phyloP scores from a whole-genome alignment of 495 filamentous ascomycete species.

The Hapsidospora chrysogenum region DNA sequence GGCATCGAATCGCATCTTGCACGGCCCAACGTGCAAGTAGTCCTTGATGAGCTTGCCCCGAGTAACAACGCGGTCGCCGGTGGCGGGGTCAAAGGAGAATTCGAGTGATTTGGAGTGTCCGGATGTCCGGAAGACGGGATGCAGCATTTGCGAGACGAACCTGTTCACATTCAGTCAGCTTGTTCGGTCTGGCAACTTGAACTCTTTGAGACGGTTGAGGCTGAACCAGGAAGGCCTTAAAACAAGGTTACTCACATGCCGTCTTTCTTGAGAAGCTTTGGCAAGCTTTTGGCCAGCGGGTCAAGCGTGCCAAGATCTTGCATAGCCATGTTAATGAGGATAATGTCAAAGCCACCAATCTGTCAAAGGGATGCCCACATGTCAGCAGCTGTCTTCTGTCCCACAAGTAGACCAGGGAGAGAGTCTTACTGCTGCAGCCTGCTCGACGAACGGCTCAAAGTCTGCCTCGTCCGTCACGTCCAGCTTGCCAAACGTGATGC shows the following conservation, averaged over 20 bases:
- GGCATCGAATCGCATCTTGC: too few relatives aligned
- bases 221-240: too few relatives aligned
- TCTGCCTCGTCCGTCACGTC: conserved; percentile 18
- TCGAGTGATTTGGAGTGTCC: conserved; percentile 11
- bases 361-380: too few relatives aligned
- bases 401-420: too few relatives aligned
- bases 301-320: conserved; percentile 24
- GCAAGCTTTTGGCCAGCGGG: conserved; percentile 14
- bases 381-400: too few relatives aligned
- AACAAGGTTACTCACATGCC: conserved; percentile 2
- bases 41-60: conserved; percentile 13
- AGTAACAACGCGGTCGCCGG: conserved; percentile 10
- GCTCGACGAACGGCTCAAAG: conserved; percentile 8
- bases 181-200: not conserved
- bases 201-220: too few relatives aligned
- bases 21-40: conserved; percentile 19
- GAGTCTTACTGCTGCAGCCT: conserved; percentile 1
- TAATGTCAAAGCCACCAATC: conserved; percentile 13
- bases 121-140: conserved; percentile 27
- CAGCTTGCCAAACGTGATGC: conserved; percentile 10
- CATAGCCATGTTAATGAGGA: conserved; percentile 26
- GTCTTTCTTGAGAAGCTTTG: conserved; percentile 11
- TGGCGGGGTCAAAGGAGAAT: conserved; percentile 5
- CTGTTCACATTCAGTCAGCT: conserved; percentile 5
- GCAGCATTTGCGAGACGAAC: conserved; percentile 24